Base-by-base conservation (phyloP, 257 asterid genomes). In the Eucommia ulmoides region DNA sequence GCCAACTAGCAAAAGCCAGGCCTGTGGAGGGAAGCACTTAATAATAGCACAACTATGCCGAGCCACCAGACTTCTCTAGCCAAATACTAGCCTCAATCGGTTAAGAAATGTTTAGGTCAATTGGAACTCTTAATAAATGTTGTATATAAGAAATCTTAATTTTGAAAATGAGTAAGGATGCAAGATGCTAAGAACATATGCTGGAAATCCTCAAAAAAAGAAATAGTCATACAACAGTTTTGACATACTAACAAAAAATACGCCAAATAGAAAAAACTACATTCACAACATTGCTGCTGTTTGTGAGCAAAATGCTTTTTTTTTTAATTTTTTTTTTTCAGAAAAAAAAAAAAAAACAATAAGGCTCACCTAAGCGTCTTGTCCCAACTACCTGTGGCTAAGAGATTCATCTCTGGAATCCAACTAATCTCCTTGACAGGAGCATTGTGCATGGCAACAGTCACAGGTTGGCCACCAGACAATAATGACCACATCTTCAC, bases 401-500 rank as follows among this genome's bases (percentile, higher is more conserved):
- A 65, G 60, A 86, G 86, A 62, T 59, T 86, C 92, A 89, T 74
- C 60, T 89, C 96, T 21, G 93, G 88, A 62, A 86, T 66, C 98
- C 98, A 86, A 61, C 96, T 88, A 65, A 91, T 76, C 29, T 91
- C 93, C 71, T 65, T 83, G 64, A 91, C 67, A n/a, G 98, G 93
- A 72, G 86, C 80, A 70, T 91, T 96, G 50, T 91, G 98, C 86
- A 82, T 74, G 65, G 81, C 94, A 56, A 86, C 95, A 41, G 94
- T 89, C 20, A 86, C 80, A 1, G 95, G 76, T 60, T 74, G 88
- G 49, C 78, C 87, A 33, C 92, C 92, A 56, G 91, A 69, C 54
- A 66, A 65, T 54, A 91, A 63, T 20, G 88, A 94, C 98, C 98
- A 91, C 98, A 91, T 91, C 63, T 86, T 91, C 49, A 79, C 96